Conservation (phyloP, 495 filamentous ascomycete species). For the Xylaria longipes region DNA sequence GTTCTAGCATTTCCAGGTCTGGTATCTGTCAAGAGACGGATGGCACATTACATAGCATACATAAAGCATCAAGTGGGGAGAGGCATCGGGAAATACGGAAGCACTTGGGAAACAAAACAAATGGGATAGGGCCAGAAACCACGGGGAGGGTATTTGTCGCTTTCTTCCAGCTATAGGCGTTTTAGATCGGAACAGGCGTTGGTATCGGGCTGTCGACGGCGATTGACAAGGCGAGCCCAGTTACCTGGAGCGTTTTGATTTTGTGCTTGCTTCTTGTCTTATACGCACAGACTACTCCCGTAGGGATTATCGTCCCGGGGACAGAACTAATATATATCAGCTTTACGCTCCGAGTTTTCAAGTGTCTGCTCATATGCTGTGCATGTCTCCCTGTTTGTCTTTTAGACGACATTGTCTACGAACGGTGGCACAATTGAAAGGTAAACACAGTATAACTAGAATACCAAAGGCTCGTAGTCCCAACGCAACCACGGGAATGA, state of each 20-base stretch:
- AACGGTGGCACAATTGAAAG: neutral
- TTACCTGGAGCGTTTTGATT: conserved; percentile 17
- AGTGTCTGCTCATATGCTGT: neutral
- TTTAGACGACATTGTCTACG: neutral
- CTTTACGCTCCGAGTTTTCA: neutral
- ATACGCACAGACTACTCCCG: neutral
- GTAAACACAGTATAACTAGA: neutral
- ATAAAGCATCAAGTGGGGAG: conserved; percentile 16
- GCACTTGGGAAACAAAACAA: conserved; percentile 6
- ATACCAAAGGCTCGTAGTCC: neutral
- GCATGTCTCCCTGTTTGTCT: neutral
- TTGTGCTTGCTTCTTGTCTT: neutral
- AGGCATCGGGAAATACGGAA: neutral
- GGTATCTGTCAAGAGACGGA: neutral
- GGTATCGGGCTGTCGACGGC: conserved; percentile 10
- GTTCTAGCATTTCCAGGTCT: conserved; percentile 10
- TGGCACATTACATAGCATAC: conserved; percentile 13
- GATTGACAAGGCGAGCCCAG: neutral
- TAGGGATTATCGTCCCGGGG: conserved; percentile 11
- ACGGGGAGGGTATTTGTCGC: neutral
- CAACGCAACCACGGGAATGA: neutral
- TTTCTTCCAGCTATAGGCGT: conserved; percentile 17
- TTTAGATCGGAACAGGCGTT: conserved; percentile 11
- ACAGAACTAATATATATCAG: conserved; percentile 13
- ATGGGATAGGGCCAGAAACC: neutral